These are phyloP conservation scores for Pichia sp. DNA, from an alignment of 1,139 yeast species.

Conservation along the genomic window DNA sequence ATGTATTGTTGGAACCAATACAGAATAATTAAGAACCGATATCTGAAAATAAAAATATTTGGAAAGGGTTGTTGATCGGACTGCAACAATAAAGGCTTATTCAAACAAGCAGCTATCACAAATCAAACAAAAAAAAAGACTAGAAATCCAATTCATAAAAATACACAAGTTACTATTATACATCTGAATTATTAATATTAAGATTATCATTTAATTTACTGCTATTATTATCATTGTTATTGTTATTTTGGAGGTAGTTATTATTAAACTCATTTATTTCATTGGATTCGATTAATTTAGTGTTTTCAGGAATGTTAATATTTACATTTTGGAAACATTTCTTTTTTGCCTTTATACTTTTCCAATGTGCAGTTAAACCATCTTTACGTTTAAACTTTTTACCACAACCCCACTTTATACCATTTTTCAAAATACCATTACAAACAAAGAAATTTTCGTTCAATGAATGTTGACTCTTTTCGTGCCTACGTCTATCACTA, in stretches of 20 bases:
- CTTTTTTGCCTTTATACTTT: constrained; percentile 27
- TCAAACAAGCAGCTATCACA: too few relatives aligned
- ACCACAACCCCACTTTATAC: constrained; percentile 30
- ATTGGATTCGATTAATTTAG: constrained; percentile 2
- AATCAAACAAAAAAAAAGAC: too few relatives aligned
- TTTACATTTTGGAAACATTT: constrained; percentile 23
- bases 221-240: background rate
- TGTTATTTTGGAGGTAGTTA: background rate
- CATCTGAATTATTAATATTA: background rate
- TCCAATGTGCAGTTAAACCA: constrained; percentile 31
- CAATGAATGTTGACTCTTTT: constrained; percentile 26
- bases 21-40: too few relatives aligned
- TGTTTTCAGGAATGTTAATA: background rate
- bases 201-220: background rate
- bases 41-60: too few relatives aligned
- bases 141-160: background rate
- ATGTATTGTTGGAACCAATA: too few relatives aligned
- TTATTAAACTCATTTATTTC: background rate
- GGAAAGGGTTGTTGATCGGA: too few relatives aligned
- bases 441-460: constrained; percentile 21
- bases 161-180: background rate
- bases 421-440: constrained; percentile 25
- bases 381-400: constrained; percentile 29
- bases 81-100: too few relatives aligned
- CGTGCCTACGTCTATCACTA: constrained; percentile 29